Conservation (phyloP, 2,329 filamentous ascomycete genomes). For the Colletotrichum gigasporum region DNA sequence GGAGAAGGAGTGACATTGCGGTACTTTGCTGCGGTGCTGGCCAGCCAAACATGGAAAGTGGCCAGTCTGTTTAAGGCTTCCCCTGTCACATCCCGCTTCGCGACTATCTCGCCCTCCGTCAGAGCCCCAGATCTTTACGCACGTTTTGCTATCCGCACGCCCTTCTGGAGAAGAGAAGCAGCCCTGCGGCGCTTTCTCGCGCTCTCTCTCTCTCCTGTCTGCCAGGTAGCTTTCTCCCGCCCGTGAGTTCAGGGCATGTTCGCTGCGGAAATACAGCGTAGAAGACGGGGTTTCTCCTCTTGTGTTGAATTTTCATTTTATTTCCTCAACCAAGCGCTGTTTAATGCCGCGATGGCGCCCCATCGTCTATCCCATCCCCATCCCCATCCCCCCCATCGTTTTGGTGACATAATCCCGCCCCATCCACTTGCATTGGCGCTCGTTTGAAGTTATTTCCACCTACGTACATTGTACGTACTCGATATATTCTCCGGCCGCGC, state of each 20-base stretch:
- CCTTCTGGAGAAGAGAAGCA: not conserved
- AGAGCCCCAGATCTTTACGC: conserved; percentile 25
- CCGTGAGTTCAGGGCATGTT: too few relatives aligned
- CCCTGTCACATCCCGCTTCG: conserved; percentile 22
- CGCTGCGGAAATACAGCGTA: too few relatives aligned
- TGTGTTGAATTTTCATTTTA: too few relatives aligned
- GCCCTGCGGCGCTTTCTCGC: conserved; percentile 20
- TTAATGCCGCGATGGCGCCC: conserved; percentile 31
- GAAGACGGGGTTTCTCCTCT: too few relatives aligned
- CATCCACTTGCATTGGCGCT: conserved; percentile 9
- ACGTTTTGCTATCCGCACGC: conserved; percentile 29
- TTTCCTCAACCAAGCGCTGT: not conserved
- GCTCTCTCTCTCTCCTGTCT: too few relatives aligned
- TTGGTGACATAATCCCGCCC: conserved; percentile 19
- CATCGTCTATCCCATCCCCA: too few relatives aligned
- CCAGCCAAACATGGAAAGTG: not conserved
- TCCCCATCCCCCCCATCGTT: too few relatives aligned
- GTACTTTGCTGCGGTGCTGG: not conserved
- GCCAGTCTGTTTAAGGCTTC: not conserved
- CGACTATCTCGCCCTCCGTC: conserved; percentile 23
- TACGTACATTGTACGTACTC: not conserved
- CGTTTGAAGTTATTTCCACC: conserved; percentile 19
- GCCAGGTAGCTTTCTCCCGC: too few relatives aligned
- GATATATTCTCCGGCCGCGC: not conserved
- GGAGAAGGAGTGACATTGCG: conserved; percentile 1